These are phyloP conservation scores for Backusella psychrophila DNA, from an alignment of 192 early-diverging fungal genomes.

Conservation along the genomic window DNA sequence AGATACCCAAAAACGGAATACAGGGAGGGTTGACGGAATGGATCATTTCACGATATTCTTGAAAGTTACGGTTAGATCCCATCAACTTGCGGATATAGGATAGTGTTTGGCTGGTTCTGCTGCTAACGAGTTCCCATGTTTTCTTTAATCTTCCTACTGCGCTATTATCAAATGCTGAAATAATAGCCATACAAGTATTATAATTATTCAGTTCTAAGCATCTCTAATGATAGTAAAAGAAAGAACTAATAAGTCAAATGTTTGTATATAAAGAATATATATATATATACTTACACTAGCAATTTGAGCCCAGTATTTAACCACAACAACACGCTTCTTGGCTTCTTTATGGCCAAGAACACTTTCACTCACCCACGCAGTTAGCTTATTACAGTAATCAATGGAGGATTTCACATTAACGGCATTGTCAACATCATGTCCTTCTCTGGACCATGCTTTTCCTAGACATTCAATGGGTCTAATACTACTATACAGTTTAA, in stretches of 20 bases:
- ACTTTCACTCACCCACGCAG: constrained; percentile 83
- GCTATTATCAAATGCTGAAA: constrained; percentile 85
- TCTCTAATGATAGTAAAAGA: constrained; percentile 43
- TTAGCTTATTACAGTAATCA: constrained; percentile 75
- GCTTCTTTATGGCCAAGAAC: constrained; percentile 78
- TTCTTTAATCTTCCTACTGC: constrained; percentile 86
- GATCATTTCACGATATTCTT: constrained; percentile 72
- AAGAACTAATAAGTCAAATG: background rate
- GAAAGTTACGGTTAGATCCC: constrained; percentile 73
- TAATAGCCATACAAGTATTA: constrained; percentile 86
- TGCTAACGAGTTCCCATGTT: constrained; percentile 74
- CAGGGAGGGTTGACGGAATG: constrained; percentile 68
- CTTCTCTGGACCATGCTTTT: constrained; percentile 78
- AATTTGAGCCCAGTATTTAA: constrained; percentile 84
- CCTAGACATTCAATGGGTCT: constrained; percentile 85
- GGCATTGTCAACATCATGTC: constrained; percentile 60
- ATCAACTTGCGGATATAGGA: constrained; percentile 67
- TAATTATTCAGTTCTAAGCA: constrained; percentile 93
- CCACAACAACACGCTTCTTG: constrained; percentile 71
- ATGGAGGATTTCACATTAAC: constrained; percentile 88
- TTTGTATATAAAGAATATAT: background rate
- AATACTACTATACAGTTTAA: constrained; percentile 75
- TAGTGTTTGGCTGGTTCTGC: constrained; percentile 45
- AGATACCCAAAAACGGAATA: constrained; percentile 79
- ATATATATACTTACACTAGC: constrained; percentile 52